These are phyloP conservation scores for Tetrapisispora iriomotensis DNA, from an alignment of 805 yeast genomes.

Conservation along the genomic window DNA sequence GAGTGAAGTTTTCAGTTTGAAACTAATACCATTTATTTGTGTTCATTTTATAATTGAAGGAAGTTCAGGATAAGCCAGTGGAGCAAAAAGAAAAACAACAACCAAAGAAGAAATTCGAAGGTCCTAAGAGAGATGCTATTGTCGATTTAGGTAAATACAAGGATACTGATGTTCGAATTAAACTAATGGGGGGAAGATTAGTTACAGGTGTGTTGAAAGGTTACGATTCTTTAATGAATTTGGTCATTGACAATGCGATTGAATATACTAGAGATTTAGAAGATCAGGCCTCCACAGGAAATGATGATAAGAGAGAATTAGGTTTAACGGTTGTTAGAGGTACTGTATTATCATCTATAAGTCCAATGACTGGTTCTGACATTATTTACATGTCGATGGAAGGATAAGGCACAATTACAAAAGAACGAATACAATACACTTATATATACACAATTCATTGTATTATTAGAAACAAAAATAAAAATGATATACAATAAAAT, in stretches of 20 bases:
- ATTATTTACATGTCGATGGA: slow-evolving; percentile 20
- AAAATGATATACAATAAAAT: too few species aligned
- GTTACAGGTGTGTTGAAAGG: slow-evolving; percentile 79
- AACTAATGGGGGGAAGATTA: slow-evolving; percentile 78
- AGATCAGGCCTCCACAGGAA: slow-evolving; percentile 40
- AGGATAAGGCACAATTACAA: slow-evolving; percentile 2
- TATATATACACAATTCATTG: too few species aligned
- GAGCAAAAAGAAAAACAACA: slow-evolving; percentile 16
- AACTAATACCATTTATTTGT: too few species aligned
- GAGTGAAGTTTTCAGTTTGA: too few species aligned
- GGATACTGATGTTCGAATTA: slow-evolving; percentile 64
- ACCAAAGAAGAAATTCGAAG: slow-evolving; percentile 39
- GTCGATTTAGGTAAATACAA: slow-evolving; percentile 68
- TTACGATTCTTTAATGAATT: slow-evolving; percentile 69
- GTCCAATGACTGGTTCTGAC: slow-evolving; percentile 28
- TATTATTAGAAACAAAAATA: too few species aligned
- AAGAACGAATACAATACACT: background rate
- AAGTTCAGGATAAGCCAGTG: slow-evolving; percentile 1
- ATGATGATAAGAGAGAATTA: slow-evolving; percentile 51
- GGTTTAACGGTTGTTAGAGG: slow-evolving; percentile 84
- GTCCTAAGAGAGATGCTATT: slow-evolving; percentile 88
- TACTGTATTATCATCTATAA: slow-evolving; percentile 47
- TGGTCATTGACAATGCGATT: slow-evolving; percentile 59
- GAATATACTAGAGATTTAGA: slow-evolving; percentile 60
- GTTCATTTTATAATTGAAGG: background rate